Percentiles rank a stretch among this genome's conserved stretches.
phyloP scores from a whole-genome alignment of 2,329 filamentous ascomycete genomes.

The Talaromyces sp. region DNA sequence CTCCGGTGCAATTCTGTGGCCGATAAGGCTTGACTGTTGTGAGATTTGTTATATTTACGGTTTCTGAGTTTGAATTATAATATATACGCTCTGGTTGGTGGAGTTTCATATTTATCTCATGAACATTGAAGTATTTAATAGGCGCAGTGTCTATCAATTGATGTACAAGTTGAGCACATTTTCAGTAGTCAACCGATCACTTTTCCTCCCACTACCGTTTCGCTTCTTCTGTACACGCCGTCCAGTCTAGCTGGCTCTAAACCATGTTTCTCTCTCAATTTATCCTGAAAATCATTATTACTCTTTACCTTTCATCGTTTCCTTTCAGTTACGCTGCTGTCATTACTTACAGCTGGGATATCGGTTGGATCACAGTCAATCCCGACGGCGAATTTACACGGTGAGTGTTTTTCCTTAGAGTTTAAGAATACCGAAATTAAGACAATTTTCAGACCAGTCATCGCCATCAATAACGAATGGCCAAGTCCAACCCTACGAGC shows the following conservation, averaged over 20 bases:
- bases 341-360: slow-evolving; percentile 48
- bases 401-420: slow-evolving; percentile 32
- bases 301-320: not conserved
- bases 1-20: not conserved
- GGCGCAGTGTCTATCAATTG: no score
- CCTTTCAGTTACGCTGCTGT: not conserved
- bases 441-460: slow-evolving; percentile 17
- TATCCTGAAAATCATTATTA: not conserved
- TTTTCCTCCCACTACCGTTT: not conserved
- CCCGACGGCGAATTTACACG: slow-evolving; percentile 48
- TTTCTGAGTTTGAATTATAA: not conserved
- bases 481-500: slow-evolving; percentile 68
- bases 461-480: slow-evolving; percentile 70
- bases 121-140: no score
- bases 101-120: no score
- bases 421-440: not conserved
- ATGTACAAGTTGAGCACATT: no score
- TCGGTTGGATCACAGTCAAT: slow-evolving; percentile 52
- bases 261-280: not conserved
- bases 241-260: not conserved
- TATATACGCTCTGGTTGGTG: no score
- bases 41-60: not conserved
- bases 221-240: not conserved
- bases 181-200: not conserved
- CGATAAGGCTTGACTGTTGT: not conserved